These are phyloP conservation scores for Coniophora puteana DNA, from an alignment of 1,284 basidiomycete genomes.

Conservation along the genomic window DNA sequence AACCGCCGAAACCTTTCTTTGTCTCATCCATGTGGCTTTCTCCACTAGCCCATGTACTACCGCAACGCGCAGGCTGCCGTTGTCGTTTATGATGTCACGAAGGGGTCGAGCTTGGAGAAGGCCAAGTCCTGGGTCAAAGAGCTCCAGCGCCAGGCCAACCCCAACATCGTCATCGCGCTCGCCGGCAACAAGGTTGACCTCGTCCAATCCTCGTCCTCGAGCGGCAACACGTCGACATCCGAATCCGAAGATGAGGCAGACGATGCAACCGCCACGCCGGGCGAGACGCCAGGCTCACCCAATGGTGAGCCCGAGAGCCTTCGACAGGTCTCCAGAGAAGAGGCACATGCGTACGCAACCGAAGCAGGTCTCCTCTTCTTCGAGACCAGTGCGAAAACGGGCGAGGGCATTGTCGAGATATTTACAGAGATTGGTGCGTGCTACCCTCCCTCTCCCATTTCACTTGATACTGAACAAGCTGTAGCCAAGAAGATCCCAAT, in stretches of 20 bases:
- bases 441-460: conserved; percentile 4
- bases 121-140: conserved; percentile 99
- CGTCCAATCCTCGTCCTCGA: conserved; percentile 64
- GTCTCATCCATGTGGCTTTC: conserved; percentile 5
- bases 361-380: conserved; percentile 95
- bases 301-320: conserved; percentile 63
- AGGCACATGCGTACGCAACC: conserved; percentile 94
- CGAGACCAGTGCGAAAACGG: conserved; percentile 98
- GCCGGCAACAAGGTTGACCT: conserved; percentile 97
- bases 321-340: conserved; percentile 88
- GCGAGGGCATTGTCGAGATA: conserved; percentile 93
- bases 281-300: conserved; percentile 51
- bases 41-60: conserved; percentile 98
- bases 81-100: conserved; percentile 97
- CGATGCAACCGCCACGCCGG: conserved; percentile 84
- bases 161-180: conserved; percentile 97
- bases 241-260: conserved; percentile 82
- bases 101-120: conserved; percentile 93
- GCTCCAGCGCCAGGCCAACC: conserved; percentile 97
- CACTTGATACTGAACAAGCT: conserved; percentile 11
- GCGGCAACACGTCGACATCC: conserved; percentile 43
- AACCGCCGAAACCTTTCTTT: conserved; percentile 8
- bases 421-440: conserved; percentile 95
- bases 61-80: conserved; percentile 98
- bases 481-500: conserved; percentile 95